Evolutionary conservation across 1,284 basidiomycete species (phyloP), one percentile per base, ranked within the genome.

Genomic region (Pterulicium gracile): DNA sequence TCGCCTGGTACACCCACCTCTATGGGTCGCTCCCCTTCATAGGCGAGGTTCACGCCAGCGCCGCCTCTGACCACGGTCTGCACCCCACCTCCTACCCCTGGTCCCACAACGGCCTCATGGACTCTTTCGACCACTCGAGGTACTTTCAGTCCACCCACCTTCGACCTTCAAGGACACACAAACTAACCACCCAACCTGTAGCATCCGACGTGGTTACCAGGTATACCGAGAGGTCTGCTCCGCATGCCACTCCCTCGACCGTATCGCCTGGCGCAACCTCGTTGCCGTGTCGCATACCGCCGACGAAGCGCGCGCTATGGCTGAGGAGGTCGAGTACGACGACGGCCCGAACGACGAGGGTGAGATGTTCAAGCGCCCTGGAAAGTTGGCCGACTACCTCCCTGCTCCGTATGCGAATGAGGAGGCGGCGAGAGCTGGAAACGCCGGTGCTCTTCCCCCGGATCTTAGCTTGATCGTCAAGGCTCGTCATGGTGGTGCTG

Each of bases 141-240:
- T 86, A 67, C 56, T 68, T 63, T 47, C 42, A 20, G 47, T 44
- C 42, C 44, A 49, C 48, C 44, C 42, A 49, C 20, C 34, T 20
- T 41, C 13, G n/a, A 40, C 39, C 43, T 42, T 43, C 39, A 21
- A 34, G 48, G 39, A 53, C 49, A n/a, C 47, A 49, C 47, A 48
- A 51, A 46, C 46, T 47, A 18, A 46, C 34, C 39, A 10, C 10
- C 18, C 39, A n/a, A 47, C 47, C 40, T 52, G 22, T 47, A 94
- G 91, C 62, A 98, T 99, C 62, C 91, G 96, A 60, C 84, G 96
- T 62, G 96, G 96, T 22, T 98, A 96, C 75, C 88, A 92, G 67
- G 96, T 99, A 45, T 99, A 99, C 76, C 90, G 93, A 51, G 95
- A 98, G 71, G 96, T 99, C 50, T 98, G 96, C 66, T 88, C 95